phyloP scores from a whole-genome alignment of 129 eudicot species.

The Chrysanthemum lavandulifolium region DNA sequence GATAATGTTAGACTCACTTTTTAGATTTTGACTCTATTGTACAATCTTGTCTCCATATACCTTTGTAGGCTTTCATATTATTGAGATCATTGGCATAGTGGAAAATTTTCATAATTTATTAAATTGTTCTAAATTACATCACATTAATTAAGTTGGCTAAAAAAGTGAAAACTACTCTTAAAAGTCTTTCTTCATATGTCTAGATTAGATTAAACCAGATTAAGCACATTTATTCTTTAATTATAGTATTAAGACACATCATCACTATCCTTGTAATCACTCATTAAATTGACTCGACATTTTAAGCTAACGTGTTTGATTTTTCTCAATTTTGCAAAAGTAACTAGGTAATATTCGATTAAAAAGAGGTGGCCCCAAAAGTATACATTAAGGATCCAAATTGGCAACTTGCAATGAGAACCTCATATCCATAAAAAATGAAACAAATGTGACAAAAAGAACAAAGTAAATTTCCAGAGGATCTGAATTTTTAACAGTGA shows the following conservation, averaged over 20 bases:
- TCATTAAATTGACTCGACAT: not conserved
- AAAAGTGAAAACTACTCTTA: too few species aligned
- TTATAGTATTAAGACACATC: not conserved
- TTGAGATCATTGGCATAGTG: slow-evolving; percentile 8
- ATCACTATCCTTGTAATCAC: not conserved
- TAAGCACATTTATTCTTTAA: not conserved
- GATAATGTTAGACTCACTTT: slow-evolving; percentile 18
- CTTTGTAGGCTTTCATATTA: slow-evolving; percentile 14
- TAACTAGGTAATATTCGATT: not conserved
- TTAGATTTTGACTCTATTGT: not conserved
- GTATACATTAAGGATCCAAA: slow-evolving; percentile 13
- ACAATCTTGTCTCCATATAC: slow-evolving; percentile 28
- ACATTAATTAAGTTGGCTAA: too few species aligned
- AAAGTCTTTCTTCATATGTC: too few species aligned
- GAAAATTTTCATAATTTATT: not conserved
- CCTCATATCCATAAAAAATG: not conserved
- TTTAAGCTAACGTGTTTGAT: not conserved
- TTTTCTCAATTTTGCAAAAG: not conserved
- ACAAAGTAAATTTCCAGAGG: not conserved
- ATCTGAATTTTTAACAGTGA: not conserved
- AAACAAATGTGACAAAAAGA: not conserved
- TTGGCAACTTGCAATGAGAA: slow-evolving; percentile 34
- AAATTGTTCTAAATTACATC: not conserved
- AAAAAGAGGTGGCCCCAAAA: slow-evolving; percentile 28
- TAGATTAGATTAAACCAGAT: too few species aligned